phyloP scores from a whole-genome alignment of 192 early-diverging fungal genomes.

The Chytriomyces sp. region DNA sequence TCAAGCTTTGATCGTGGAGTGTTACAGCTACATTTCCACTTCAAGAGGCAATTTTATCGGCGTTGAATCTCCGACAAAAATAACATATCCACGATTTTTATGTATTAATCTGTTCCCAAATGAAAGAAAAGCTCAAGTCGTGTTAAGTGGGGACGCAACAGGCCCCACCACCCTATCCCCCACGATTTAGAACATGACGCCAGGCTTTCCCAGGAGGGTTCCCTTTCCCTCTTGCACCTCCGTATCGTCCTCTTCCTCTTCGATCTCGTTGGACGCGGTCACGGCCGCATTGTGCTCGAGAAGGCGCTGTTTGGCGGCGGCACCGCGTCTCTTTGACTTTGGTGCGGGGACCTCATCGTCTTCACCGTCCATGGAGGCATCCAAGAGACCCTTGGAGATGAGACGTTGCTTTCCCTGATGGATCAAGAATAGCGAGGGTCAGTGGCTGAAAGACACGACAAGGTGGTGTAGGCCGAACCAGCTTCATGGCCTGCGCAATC shows the following conservation, averaged over 20 bases:
- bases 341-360: constrained; percentile 3
- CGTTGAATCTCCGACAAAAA: background rate
- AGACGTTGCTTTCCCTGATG: background rate
- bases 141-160: background rate
- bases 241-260: background rate
- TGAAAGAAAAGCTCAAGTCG: background rate
- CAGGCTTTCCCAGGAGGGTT: constrained; percentile 11
- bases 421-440: background rate
- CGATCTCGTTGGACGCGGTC: background rate
- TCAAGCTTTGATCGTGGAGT: constrained; percentile 48
- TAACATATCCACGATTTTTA: background rate
- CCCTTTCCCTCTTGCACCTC: background rate
- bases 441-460: background rate
- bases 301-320: background rate
- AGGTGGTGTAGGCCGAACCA: background rate
- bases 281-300: constrained; percentile 5
- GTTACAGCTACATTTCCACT: constrained; percentile 56
- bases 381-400: background rate
- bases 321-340: constrained; percentile 8
- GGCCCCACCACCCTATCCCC: no score
- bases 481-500: background rate
- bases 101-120: background rate
- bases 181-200: constrained; percentile 17
- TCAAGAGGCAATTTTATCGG: constrained; percentile 37
- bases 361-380: constrained; percentile 6